Conservation (phyloP, 306 rosid genomes). For the Albizia julibrissin region DNA sequence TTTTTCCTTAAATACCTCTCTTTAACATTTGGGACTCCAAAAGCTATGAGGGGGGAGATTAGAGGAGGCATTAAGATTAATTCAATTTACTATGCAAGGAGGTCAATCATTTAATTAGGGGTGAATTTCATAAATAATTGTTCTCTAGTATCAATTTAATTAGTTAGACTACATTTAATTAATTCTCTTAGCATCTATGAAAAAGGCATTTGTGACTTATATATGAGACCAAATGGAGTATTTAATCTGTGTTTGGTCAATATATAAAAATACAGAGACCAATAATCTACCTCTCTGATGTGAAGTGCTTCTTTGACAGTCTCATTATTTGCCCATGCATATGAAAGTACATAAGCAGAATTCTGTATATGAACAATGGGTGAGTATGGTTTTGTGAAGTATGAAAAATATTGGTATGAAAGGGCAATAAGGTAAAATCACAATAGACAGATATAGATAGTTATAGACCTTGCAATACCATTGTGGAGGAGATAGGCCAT, state of each 20-base stretch:
- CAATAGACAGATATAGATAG: neutral
- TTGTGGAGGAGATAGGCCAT: neutral
- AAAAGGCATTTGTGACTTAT: neutral
- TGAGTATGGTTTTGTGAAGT: neutral
- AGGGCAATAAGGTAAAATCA: neutral
- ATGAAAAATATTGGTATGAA: neutral
- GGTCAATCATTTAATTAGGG: neutral
- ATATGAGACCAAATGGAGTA: neutral
- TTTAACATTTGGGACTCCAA: no score
- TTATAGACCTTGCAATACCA: neutral
- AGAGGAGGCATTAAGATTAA: neutral
- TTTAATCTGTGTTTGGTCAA: neutral
- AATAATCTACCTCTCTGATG: neutral
- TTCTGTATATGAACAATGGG: neutral
- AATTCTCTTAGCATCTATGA: neutral
- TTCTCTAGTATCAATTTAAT: no score
- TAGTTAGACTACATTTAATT: neutral
- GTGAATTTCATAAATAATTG: neutral
- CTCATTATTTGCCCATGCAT: slow-evolving; percentile 4
- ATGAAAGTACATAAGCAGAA: neutral
- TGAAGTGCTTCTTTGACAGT: slow-evolving; percentile 10
- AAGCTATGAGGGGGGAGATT: no score
- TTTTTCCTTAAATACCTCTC: no score
- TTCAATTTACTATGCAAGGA: neutral
- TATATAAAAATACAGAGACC: neutral